Evolutionary conservation across 306 rosid genomes (phyloP), one percentile per base, ranked within the genome.

Genomic region (Arachis hypogaea): DNA sequence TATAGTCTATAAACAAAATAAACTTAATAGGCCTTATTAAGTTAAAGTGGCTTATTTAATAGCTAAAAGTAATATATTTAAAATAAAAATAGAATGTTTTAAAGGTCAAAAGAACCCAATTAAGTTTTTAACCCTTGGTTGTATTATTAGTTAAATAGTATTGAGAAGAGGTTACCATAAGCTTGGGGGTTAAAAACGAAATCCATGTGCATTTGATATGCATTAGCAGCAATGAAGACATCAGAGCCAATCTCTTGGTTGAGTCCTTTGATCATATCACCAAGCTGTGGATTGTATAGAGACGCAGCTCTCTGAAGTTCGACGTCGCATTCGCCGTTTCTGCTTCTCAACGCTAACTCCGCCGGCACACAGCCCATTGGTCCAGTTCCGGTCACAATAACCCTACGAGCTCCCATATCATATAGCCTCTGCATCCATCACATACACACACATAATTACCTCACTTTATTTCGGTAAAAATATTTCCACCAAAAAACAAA

Each of bases 301-400:
- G 73, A 10, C 0, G 91, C 87, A 11, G 97, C 97, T 67, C 89
- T 75, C 59, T 87, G 76, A 7, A 91, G 92, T 66, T 91, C 95
- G 4, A 14, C 74, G 7, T 82, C 76, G 52, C 95, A 91, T 3
- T 84, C 84, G 8, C 97, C 97, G 8, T 41, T 71, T 45, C 59
- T 51, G 74, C 97, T 74, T 22, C 77, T 86, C 66, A 59, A 0
- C 0, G 95, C 97, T 72, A 87, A 61, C 76, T 89, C 95, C 0
- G 97, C 91, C 0, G 97, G 97, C 30, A 80, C 97, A 43, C 97
- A 91, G 54, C 93, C 97, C 75, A 91, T 63, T 18, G 97, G 89
- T 57, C 97, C 97, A 0, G 93, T 89, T 0, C 93, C 91, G 3
- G 95, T 91, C 41, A 91, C 97, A 14, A 91, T 63, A 28, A 89